Base-by-base conservation (phyloP, 768 basidiomycete species). In the Lentinula boryana region DNA sequence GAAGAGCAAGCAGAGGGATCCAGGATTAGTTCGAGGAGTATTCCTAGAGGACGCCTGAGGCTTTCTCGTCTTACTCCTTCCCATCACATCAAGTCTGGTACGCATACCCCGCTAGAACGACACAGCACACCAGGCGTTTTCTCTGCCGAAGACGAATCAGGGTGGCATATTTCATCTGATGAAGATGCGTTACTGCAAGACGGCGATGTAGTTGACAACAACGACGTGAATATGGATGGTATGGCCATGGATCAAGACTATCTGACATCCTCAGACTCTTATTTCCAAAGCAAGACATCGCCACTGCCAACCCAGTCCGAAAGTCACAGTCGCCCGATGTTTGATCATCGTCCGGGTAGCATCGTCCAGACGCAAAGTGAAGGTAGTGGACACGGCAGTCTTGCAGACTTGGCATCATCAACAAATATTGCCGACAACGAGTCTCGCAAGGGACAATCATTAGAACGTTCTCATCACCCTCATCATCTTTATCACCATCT, bases 201-300 rank as follows among this genome's bases (percentile, higher is more conserved):
- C 16, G 36, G 4, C 12, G 23, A 38, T 9, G 53, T 36, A 2
- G 16, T 9, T n/a, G 15, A 23, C 15, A 18, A 36, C 15, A 15
- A 40, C 7, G 18, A 36, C 36, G 13, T 36, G 36, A 23, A n/a
- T 38, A 23, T 41, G 23, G 40, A 9, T 56, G 40, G 36, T 41
- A 56, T 56, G 55, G 55, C 40, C 12, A 27, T 56, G 55, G 55
- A 56, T 31, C 55, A 56, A 27, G 55, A 56, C 23, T 56, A 56
- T 56, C 27, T 56, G 18, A 16, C 55, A 27, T 43, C 40, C 4
- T 40, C 38, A 23, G 55, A 41, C 18, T 56, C 55, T 16, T 56
- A 56, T n/a, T 56, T 56, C 40, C 38, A 38, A 0, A 54, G 55
- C 15, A 41, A 40, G 13, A 40, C 21, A 8, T 41, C 55, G 12